Base-by-base conservation (phyloP, 2,329 filamentous ascomycete species). In the Sporothrix euskadiensis region DNA sequence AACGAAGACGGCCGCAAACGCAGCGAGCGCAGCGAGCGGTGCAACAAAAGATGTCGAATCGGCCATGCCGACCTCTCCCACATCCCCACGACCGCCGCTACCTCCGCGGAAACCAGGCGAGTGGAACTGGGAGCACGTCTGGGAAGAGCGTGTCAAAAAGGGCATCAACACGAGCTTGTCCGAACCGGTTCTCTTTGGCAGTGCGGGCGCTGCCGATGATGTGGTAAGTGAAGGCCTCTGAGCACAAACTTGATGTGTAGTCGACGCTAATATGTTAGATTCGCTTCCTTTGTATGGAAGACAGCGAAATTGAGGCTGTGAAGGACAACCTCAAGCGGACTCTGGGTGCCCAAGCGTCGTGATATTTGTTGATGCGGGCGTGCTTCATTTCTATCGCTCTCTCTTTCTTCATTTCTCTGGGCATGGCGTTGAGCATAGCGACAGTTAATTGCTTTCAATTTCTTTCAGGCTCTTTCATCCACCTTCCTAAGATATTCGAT, bases 41-140 rank as follows among this genome's bases (percentile, higher is more conserved):
- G 39, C 41, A 12, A 10, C 8, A 9, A 47, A 47, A 14, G 41
- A 47, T 12, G 41, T 22, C 12, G 49, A n/a, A 10, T 32, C 22
- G 63, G 12, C 63, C 9, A n/a, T 19, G 2, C 9, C 32, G 19
- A 61, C 69, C 22, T 22, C 52, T 2, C 39, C 49, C 12, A 71
- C 39, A 19, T 44, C 61, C 6, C 52, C 54, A 19, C 47, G 30
- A 44, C 61, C 22, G 52, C 52, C 39, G 19, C 26, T 16, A 32
- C 61, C 66, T 32, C 39, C 71, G 10, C 54, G 57, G 14, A 85
- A 87, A 69, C 94, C 94, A 0, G 92, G 92, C 7, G 92, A 97
- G 78, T 98, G 95, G 95, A 97, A 97, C 79, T 98, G 95, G 95
- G 94, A 97, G 78, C 94, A 95, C 0, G 95, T 98, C 0, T 99